Evolutionary conservation across 139 green algal species (phyloP).

Genomic region (Volvox africanus): DNA sequence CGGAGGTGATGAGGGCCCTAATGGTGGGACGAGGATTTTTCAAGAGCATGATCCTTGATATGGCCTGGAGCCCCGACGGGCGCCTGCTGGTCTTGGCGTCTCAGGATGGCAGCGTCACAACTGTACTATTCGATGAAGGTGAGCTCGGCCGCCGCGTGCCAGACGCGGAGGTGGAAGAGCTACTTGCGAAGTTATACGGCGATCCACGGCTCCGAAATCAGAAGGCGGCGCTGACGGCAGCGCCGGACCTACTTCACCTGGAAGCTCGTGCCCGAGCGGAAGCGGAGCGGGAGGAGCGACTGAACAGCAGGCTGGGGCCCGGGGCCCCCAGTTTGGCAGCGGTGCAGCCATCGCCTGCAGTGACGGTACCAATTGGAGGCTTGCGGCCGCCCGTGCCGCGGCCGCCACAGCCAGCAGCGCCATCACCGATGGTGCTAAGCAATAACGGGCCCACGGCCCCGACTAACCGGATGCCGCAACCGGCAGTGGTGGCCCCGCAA

Average conservation of each 20-base stretch:
- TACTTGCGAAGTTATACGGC: conserved; percentile 76
- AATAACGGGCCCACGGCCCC: no score
- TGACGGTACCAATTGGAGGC: background rate
- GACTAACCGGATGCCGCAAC: background rate
- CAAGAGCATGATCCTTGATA: conserved; percentile 72
- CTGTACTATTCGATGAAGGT: conserved; percentile 24
- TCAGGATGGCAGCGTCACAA: conserved; percentile 79
- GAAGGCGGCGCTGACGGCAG: conserved; percentile 47
- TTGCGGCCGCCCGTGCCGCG: background rate
- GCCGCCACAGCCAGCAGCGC: background rate
- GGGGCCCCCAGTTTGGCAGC: background rate
- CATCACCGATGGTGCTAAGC: no score
- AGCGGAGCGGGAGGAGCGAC: conserved; percentile 13
- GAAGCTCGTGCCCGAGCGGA: conserved; percentile 37
- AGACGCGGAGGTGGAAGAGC: conserved; percentile 63
- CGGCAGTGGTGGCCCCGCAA: background rate
- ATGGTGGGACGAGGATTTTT: conserved; percentile 13
- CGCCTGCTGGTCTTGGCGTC: conserved; percentile 80
- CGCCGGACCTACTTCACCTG: conserved; percentile 54
- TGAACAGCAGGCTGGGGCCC: background rate
- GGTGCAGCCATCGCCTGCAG: background rate
- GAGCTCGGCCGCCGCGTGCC: conserved; percentile 61
- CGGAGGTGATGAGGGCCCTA: conserved; percentile 54
- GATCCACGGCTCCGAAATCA: conserved; percentile 22
- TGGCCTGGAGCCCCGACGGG: conserved; percentile 90